These are phyloP conservation scores for Aspergillus biplanus DNA, from an alignment of 495 filamentous ascomycete species.

Conservation along the genomic window DNA sequence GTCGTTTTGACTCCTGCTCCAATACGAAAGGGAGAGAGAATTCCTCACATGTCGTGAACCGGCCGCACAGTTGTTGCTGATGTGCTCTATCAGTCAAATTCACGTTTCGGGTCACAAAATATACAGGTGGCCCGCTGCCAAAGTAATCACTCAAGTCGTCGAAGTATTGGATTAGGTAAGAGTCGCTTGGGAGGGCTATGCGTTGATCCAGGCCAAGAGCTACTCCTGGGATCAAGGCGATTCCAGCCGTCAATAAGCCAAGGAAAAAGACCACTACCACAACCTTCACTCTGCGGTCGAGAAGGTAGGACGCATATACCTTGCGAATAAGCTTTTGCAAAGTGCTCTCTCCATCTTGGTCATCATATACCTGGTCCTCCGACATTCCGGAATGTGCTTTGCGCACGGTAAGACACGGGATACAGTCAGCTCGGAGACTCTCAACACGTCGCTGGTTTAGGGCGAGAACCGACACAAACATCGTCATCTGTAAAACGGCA, in stretches of 20 bases:
- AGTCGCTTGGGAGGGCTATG: conserved; percentile 89
- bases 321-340: conserved; percentile 88
- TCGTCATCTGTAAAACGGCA: conserved; percentile 89
- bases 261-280: conserved; percentile 77
- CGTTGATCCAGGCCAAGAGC: conserved; percentile 90
- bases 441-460: conserved; percentile 90
- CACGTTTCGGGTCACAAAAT: conserved; percentile 85
- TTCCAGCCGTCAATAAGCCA: conserved; percentile 80
- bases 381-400: conserved; percentile 59
- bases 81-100: conserved; percentile 73
- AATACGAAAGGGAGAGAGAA: conserved; percentile 84
- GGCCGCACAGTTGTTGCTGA: conserved; percentile 87
- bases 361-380: conserved; percentile 62
- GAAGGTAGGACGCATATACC: conserved; percentile 78
- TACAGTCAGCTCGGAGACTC: conserved; percentile 84
- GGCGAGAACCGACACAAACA: conserved; percentile 90
- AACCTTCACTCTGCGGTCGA: conserved; percentile 78
- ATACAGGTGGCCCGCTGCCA: conserved; percentile 88
- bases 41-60: conserved; percentile 83
- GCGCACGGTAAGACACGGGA: conserved; percentile 82
- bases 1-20: conserved; percentile 88
- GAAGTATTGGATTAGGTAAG: conserved; percentile 92
- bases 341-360: conserved; percentile 66
- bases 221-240: conserved; percentile 83
- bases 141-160: conserved; percentile 94